Evolutionary conservation across 768 basidiomycete species (phyloP).

Genomic region (Leccinum disarticulatum): DNA sequence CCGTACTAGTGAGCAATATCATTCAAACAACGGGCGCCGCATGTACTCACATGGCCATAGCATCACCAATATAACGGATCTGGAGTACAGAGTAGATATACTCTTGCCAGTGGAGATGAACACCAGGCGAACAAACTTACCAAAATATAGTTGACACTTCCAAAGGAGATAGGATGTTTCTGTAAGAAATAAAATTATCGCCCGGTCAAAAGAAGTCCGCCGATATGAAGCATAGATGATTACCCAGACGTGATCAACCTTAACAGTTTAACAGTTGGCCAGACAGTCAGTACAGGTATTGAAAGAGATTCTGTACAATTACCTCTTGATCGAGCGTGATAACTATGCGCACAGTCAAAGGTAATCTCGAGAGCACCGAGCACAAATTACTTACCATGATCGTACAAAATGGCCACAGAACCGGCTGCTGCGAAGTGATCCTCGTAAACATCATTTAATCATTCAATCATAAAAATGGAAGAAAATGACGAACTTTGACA

Average conservation of each 20-base stretch:
- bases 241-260: neutral
- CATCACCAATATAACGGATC: conserved; percentile 16
- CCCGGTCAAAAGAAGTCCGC: neutral
- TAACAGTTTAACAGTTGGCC: too few relatives aligned
- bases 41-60: conserved; percentile 10
- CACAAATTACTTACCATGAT: neutral
- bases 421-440: neutral
- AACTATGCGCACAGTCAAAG: conserved; percentile 2
- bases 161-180: conserved; percentile 11
- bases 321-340: conserved; percentile 5
- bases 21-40: neutral
- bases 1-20: neutral
- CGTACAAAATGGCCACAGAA: neutral
- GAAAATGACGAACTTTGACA: neutral
- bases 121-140: neutral
- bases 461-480: too few relatives aligned
- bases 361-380: neutral
- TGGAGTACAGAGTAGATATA: neutral
- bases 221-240: neutral
- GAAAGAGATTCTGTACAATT: neutral
- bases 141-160: conserved; percentile 17
- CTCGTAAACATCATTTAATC: neutral
- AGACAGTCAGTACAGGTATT: neutral
- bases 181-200: neutral
- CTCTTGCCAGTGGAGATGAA: neutral